Percentiles rank a stretch among this genome's conserved stretches.
Evolutionary conservation across 352 stramenopile genomes (phyloP).

Genomic region (Globisporangium acanthophoron): DNA sequence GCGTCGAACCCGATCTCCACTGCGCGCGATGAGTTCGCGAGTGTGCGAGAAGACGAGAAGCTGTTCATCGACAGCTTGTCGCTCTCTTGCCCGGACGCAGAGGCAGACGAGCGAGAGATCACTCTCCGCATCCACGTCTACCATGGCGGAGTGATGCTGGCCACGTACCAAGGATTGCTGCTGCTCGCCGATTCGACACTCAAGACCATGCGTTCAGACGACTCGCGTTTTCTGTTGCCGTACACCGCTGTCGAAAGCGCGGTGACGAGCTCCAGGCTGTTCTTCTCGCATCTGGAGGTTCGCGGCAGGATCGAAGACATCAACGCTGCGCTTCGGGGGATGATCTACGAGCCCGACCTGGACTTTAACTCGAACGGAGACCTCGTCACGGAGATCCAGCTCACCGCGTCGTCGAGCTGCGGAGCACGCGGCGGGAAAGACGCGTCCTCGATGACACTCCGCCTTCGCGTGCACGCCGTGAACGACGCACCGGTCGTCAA

Average conservation of each 20-base stretch:
- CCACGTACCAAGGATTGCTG: constrained; percentile 30
- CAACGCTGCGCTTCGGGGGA: constrained; percentile 38
- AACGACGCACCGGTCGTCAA: constrained; percentile 31
- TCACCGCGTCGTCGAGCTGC: constrained; percentile 5
- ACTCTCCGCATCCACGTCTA: constrained; percentile 24
- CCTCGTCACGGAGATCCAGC: constrained; percentile 27
- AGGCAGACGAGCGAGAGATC: constrained; percentile 27
- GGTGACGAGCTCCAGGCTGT: constrained; percentile 26
- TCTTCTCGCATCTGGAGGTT: constrained; percentile 32
- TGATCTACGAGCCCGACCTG: constrained; percentile 45
- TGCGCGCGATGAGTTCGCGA: constrained; percentile 12
- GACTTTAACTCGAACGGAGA: constrained; percentile 47
- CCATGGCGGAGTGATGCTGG: constrained; percentile 55
- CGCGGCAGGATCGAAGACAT: constrained; percentile 30
- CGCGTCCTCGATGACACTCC: constrained; percentile 10
- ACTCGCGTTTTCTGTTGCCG: not conserved
- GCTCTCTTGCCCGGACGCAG: constrained; percentile 25
- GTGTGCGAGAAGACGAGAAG: constrained; percentile 36
- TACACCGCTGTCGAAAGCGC: constrained; percentile 5
- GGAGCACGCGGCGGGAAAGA: not conserved
- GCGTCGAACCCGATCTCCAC: not conserved
- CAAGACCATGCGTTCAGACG: constrained; percentile 2
- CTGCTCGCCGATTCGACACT: constrained; percentile 16
- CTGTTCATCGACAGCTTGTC: constrained; percentile 29
- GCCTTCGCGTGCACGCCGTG: constrained; percentile 21